Evolutionary conservation across 257 asterid species (phyloP).

Genomic region (Verbascum thapsus): DNA sequence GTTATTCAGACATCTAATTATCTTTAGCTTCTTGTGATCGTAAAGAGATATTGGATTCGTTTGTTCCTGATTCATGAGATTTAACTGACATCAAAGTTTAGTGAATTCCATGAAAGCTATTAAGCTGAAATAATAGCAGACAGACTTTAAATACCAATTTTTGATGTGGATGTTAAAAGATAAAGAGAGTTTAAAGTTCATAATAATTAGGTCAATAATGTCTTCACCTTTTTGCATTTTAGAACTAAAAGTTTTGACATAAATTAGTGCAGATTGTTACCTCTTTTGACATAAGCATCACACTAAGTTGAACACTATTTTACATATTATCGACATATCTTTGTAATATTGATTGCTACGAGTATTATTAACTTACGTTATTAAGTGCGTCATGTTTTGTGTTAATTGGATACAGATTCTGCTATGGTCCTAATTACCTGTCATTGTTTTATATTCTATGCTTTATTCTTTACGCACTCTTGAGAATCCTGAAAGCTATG

Average conservation of each 20-base stretch:
- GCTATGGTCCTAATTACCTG: background rate
- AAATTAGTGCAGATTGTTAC: no score
- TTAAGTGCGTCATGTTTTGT: background rate
- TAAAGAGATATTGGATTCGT: constrained; percentile 28
- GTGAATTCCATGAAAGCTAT: constrained; percentile 30
- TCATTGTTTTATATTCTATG: constrained; percentile 18
- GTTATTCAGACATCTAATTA: constrained; percentile 16
- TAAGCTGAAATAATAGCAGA: constrained; percentile 28
- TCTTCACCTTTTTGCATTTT: constrained; percentile 29
- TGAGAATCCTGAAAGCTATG: constrained; percentile 37
- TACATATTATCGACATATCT: constrained; percentile 21
- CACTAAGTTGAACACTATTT: constrained; percentile 6
- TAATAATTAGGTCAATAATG: constrained; percentile 41
- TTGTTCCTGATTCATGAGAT: constrained; percentile 20
- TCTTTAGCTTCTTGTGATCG: constrained; percentile 21
- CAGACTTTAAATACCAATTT: constrained; percentile 25
- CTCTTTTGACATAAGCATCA: constrained; percentile 15
- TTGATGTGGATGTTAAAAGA: constrained; percentile 38
- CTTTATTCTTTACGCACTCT: constrained; percentile 37
- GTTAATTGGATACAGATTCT: background rate
- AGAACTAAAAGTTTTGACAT: constrained; percentile 35
- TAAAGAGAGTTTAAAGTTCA: constrained; percentile 39
- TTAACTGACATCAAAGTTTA: constrained; percentile 25
- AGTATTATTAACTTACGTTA: background rate
- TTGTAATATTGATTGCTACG: background rate